Evolutionary conservation across 805 yeast species (phyloP).

Genomic region (Yarrowia sp.): DNA sequence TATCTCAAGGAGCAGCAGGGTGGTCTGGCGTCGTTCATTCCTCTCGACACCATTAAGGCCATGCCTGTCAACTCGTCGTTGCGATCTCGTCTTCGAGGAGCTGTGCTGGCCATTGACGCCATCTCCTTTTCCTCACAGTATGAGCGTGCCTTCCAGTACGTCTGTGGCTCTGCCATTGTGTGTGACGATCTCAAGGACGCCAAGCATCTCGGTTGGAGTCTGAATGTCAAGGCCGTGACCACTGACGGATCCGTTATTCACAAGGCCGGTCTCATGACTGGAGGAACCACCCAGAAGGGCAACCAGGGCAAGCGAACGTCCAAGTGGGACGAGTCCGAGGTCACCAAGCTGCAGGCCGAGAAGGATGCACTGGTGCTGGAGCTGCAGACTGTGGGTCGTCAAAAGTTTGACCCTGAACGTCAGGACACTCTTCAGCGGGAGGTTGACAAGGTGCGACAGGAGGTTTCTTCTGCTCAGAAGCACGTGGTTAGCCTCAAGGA

Average conservation of each 20-base stretch:
- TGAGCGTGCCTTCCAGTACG: slow-evolving; percentile 76
- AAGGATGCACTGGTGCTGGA: slow-evolving; percentile 54
- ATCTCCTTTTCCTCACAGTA: slow-evolving; percentile 61
- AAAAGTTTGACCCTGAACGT: slow-evolving; percentile 11
- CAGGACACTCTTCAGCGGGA: slow-evolving; percentile 5
- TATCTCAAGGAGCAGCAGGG: slow-evolving; percentile 79
- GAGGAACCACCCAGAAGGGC: slow-evolving; percentile 55
- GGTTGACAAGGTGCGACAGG: slow-evolving; percentile 19
- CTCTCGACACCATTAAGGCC: slow-evolving; percentile 71
- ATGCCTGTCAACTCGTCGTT: slow-evolving; percentile 53
- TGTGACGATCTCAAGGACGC: slow-evolving; percentile 73
- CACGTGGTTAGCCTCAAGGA: slow-evolving; percentile 19
- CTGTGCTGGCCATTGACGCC: slow-evolving; percentile 66
- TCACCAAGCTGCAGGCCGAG: slow-evolving; percentile 49
- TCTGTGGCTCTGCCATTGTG: slow-evolving; percentile 74
- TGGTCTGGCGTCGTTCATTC: slow-evolving; percentile 85
- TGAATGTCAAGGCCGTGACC: slow-evolving; percentile 65
- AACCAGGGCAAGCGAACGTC: slow-evolving; percentile 8
- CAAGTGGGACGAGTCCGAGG: slow-evolving; percentile 64
- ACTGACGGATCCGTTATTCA: slow-evolving; percentile 82
- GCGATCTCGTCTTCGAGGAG: slow-evolving; percentile 50
- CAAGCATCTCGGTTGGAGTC: slow-evolving; percentile 66
- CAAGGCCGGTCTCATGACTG: slow-evolving; percentile 87
- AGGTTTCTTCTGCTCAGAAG: background rate
- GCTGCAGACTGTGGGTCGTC: slow-evolving; percentile 43